Conservation (phyloP, 1,284 basidiomycete genomes). For the Austroboletus rostrupii region DNA sequence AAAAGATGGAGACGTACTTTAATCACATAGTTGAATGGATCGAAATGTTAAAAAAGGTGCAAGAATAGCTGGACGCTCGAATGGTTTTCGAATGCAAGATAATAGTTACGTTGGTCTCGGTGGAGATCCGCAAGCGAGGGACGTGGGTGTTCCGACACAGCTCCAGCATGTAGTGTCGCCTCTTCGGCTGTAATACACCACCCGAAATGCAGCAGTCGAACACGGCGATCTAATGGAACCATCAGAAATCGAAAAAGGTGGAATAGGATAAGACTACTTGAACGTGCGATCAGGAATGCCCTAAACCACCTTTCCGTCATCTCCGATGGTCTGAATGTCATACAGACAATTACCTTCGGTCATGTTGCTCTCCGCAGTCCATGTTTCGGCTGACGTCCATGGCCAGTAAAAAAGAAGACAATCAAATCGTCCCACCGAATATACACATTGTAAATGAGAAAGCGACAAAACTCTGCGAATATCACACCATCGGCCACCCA, state of each 20-base stretch:
- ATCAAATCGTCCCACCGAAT: conserved; percentile 60
- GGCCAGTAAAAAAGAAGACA: conserved; percentile 62
- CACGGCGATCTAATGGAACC: conserved; percentile 9
- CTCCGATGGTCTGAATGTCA: conserved; percentile 43
- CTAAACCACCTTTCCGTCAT: conserved; percentile 36
- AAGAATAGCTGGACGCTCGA: conserved; percentile 21
- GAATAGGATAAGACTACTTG: too few relatives aligned
- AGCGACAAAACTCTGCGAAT: conserved; percentile 40
- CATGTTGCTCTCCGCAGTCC: conserved; percentile 41
- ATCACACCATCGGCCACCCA: conserved; percentile 53
- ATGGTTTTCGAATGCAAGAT: conserved; percentile 19
- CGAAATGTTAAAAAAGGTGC: conserved; percentile 27
- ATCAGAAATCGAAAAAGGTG: background rate
- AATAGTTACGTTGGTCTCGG: conserved; percentile 14
- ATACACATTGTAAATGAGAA: conserved; percentile 49
- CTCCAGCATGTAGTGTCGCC: conserved; percentile 6
- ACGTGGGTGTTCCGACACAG: conserved; percentile 6
- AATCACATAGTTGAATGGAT: conserved; percentile 21
- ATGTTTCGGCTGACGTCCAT: conserved; percentile 48
- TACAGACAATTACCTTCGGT: conserved; percentile 56
- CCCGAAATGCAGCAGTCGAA: conserved; percentile 24
- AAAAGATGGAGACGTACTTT: too few relatives aligned
- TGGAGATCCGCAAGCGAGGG: conserved; percentile 17
- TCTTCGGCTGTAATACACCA: conserved; percentile 15
- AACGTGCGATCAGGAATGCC: conserved; percentile 44